Base-by-base conservation (phyloP, 164 flowering plant genomes). In the Akebia trifoliata region DNA sequence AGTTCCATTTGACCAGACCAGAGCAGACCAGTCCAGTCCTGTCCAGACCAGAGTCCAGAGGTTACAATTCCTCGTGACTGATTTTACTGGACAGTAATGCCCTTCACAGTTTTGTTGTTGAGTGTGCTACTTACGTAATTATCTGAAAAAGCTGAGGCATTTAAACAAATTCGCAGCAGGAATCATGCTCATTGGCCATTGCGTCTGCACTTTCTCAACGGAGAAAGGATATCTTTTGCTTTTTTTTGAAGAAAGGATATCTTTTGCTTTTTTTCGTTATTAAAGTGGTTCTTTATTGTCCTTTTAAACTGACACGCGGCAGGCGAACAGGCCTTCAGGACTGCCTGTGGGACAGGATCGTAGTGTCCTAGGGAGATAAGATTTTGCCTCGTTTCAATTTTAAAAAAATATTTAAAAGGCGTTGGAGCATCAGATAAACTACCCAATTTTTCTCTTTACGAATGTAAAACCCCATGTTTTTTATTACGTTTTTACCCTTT, bases 281-380 rank as follows among this genome's bases (percentile, higher is more conserved):
- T 48, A 26, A 26, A 26, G 31, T 6, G 20, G n/a, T 14, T 48
- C 8, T 4, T 4, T 37, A 3, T 28, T 12, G 56, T 21, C 42
- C 26, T 52, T 48, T n/a, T 52, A 52, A 39, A 21, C 8, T 30
- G 37, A 25, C 54, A 50, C 54, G 54, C 54, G 54, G 55, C 55
- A 35, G 11, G 22, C 39, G 24, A 26, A 34, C 42, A 26, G 42
- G 29, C 56, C 40, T 15, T 32, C 42, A 8, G n/a, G n/a, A n/a
- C n/a, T n/a, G n/a, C n/a, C n/a, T n/a, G 25, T 34, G 20, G 10
- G 14, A 17, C 26, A 14, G 12, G 18, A n/a, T 15, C 9, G 12
- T 28, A 25, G 5, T 17, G 12, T 9, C 32, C 28, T 18, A 8
- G 51, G 29, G 3, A 24, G 4, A 11, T 6, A 26, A 2, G 51